phyloP scores from a whole-genome alignment of 768 basidiomycete species.

The Hebeloma cylindrosporum region DNA sequence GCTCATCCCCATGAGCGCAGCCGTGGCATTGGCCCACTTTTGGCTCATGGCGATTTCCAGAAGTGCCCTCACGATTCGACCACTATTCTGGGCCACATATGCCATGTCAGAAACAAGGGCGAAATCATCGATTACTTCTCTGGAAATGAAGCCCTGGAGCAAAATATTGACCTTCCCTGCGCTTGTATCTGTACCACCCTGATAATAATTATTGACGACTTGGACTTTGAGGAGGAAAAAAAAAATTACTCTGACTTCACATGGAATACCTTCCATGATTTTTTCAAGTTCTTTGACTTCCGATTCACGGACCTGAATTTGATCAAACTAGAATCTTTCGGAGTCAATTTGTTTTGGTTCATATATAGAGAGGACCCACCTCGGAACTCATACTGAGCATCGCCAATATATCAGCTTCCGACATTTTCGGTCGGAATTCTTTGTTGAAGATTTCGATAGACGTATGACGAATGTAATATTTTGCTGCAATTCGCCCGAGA shows the following conservation, averaged over 20 bases:
- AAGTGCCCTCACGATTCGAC: constrained; percentile 90
- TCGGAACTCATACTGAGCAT: constrained; percentile 92
- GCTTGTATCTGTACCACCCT: constrained; percentile 59
- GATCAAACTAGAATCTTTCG: constrained; percentile 76
- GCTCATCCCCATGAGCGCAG: constrained; percentile 84
- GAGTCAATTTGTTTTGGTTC: constrained; percentile 3
- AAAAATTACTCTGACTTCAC: constrained; percentile 69
- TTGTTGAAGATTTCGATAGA: constrained; percentile 88
- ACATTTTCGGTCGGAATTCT: constrained; percentile 77
- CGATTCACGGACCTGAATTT: constrained; percentile 90
- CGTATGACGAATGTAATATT: constrained; percentile 87
- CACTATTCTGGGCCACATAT: constrained; percentile 93
- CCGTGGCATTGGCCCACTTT: constrained; percentile 84
- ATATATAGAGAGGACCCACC: constrained; percentile 38
- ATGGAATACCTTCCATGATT: constrained; percentile 69
- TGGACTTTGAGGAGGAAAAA: background rate
- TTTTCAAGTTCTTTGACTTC: constrained; percentile 81
- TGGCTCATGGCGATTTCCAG: constrained; percentile 92
- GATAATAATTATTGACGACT: background rate
- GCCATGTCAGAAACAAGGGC: constrained; percentile 94
- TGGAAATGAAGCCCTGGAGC: constrained; percentile 87
- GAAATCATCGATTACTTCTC: constrained; percentile 84
- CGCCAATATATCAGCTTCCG: constrained; percentile 86
- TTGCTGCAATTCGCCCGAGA: constrained; percentile 92
- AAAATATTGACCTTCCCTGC: constrained; percentile 93